Evolutionary conservation across 2,329 filamentous ascomycete species (phyloP).

Genomic region (Diplodia corticola): DNA sequence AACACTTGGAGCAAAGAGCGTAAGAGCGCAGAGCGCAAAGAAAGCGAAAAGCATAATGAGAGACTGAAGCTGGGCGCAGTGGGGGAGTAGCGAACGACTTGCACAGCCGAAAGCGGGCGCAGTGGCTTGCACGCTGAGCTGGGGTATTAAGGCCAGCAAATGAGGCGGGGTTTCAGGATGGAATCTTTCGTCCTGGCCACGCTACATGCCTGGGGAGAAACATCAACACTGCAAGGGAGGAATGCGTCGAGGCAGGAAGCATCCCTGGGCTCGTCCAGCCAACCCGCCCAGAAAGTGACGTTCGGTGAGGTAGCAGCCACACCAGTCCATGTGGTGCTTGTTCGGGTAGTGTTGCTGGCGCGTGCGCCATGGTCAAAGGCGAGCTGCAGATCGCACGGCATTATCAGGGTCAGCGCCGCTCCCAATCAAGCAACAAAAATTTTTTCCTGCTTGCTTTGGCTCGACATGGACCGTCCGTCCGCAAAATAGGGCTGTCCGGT

Average conservation of each 20-base stretch:
- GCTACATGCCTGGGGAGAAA: constrained; percentile 2
- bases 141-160: not conserved
- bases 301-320: too few species aligned
- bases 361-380: not conserved
- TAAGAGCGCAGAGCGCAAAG: constrained; percentile 18
- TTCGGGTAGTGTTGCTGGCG: not conserved
- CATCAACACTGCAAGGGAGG: constrained; percentile 17
- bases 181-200: constrained; percentile 1
- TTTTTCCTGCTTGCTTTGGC: not conserved
- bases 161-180: not conserved
- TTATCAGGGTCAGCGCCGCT: not conserved
- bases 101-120: not conserved
- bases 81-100: constrained; percentile 5
- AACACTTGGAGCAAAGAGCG: constrained; percentile 1
- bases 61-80: not conserved
- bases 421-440: not conserved
- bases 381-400: not conserved
- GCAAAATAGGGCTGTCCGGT: not conserved
- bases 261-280: not conserved
- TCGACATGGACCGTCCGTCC: not conserved
- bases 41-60: constrained; percentile 11
- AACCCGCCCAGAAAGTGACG: not conserved
- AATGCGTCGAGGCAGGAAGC: not conserved
- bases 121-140: constrained; percentile 1
- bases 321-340: too few species aligned